Base-by-base conservation (phyloP, 192 early-diverging fungal genomes). In the Backusella mclennaniae region DNA sequence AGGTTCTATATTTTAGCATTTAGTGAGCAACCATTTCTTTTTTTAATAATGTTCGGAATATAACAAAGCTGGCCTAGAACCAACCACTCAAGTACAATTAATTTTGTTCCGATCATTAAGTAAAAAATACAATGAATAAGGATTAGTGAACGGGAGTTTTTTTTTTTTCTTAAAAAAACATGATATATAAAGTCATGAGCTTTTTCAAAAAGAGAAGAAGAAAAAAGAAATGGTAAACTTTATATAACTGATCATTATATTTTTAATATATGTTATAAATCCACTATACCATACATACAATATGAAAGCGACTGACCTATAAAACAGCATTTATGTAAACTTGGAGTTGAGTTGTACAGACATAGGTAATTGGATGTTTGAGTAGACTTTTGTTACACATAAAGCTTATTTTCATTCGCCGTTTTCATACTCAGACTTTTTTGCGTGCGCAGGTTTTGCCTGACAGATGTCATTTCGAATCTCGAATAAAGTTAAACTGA, bases 381-480 rank as follows among this genome's bases (percentile, higher is more conserved):
- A 29, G 11, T 29, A 4, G 11, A 0, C 0, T 1, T 12, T 8
- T 7, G 56, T 63, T 63, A 29, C 56, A 63, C 56, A 12, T 4
- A 63, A 21, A 63, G 56, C 23, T 63, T 63, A 63, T 63, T 63
- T 63, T 63, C 23, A 29, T 14, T 29, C 12, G 4, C 56, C 56
- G 56, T 11, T 29, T 63, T 63, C 26, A 63, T 26, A 63, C 56
- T 29, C 56, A 63, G 23, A 23, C 12, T 6, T 4, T 59, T 63
- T 63, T 29, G 21, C 12, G 56, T 63, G 23, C 46, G 56, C 56
- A 63, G 56, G 56, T 63, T 63, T 63, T 63, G 56, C 23, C 11
- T 63, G 56, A 63, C 56, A 63, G 56, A 63, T 63, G 23, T 63
- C 56, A 63, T 63, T 63, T 63, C 23, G 56, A 49, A 63, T 31